phyloP scores from a whole-genome alignment of 1,284 basidiomycete species.

The Termitomyces sp. region DNA sequence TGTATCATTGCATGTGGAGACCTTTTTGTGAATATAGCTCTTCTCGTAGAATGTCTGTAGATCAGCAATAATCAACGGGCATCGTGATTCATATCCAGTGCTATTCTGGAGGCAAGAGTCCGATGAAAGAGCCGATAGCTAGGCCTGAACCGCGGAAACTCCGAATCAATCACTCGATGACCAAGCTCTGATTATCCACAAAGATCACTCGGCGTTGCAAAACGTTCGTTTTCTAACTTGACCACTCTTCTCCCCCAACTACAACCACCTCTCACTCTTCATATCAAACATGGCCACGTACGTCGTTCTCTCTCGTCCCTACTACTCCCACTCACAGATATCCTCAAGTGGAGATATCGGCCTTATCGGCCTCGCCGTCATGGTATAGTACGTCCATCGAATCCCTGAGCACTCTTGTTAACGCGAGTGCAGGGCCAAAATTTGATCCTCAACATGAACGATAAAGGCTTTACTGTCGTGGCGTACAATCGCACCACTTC shows the following conservation, averaged over 20 bases:
- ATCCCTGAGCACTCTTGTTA: slow-evolving; percentile 2
- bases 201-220: slow-evolving; percentile 12
- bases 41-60: background rate
- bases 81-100: background rate
- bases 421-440: slow-evolving; percentile 75
- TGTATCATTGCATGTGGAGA: background rate
- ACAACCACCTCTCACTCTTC: slow-evolving; percentile 23
- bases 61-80: background rate
- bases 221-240: slow-evolving; percentile 2
- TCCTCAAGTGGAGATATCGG: slow-evolving; percentile 78
- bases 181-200: slow-evolving; percentile 26
- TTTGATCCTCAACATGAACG: slow-evolving; percentile 96
- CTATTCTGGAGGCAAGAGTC: background rate
- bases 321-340: slow-evolving; percentile 7
- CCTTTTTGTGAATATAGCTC: background rate
- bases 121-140: too few species aligned
- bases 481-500: slow-evolving; percentile 96
- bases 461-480: slow-evolving; percentile 97
- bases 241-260: slow-evolving; percentile 24
- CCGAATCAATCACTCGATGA: slow-evolving; percentile 31
- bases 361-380: slow-evolving; percentile 94
- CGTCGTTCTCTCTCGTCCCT: slow-evolving; percentile 16
- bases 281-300: slow-evolving; percentile 41
- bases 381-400: slow-evolving; percentile 52
- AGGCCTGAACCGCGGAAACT: background rate